Percentiles rank a stretch among this genome's conserved stretches.
These are phyloP conservation scores for Chaetomium cochliodes DNA, from an alignment of 495 filamentous ascomycete genomes.

Conservation along the genomic window DNA sequence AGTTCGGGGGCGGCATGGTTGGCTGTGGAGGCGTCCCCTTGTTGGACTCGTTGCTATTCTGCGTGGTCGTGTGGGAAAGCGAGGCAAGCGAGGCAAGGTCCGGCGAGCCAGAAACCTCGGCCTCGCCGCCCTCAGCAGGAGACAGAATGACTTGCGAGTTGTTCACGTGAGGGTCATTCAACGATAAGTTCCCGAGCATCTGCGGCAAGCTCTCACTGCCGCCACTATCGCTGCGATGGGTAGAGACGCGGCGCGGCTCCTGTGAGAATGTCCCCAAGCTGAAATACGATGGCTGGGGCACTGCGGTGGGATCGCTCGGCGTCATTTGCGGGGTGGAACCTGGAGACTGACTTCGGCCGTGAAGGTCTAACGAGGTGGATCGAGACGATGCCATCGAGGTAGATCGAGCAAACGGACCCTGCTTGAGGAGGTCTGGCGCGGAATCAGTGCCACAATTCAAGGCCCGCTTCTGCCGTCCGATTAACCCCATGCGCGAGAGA, in stretches of 20 bases:
- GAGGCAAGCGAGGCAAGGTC: slow-evolving; percentile 63
- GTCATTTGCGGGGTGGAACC: slow-evolving; percentile 83
- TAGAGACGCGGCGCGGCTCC: slow-evolving; percentile 81
- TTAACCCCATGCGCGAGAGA: slow-evolving; percentile 92
- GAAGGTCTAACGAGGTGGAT: slow-evolving; percentile 93
- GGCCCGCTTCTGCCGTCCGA: slow-evolving; percentile 92
- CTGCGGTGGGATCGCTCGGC: slow-evolving; percentile 62
- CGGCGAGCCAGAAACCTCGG: slow-evolving; percentile 65
- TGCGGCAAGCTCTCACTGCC: slow-evolving; percentile 80
- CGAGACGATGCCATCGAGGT: slow-evolving; percentile 86
- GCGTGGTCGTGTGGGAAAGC: slow-evolving; percentile 61
- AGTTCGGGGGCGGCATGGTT: slow-evolving; percentile 85
- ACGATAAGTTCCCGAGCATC: slow-evolving; percentile 79
- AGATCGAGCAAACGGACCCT: slow-evolving; percentile 83
- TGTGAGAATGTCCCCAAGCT: slow-evolving; percentile 65
- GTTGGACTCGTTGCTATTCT: slow-evolving; percentile 43
- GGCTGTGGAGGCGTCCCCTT: slow-evolving; percentile 64
- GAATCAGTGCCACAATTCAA: slow-evolving; percentile 77
- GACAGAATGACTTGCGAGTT: slow-evolving; percentile 55
- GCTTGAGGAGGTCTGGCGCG: slow-evolving; percentile 85
- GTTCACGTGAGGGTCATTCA: slow-evolving; percentile 58
- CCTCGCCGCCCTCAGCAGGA: slow-evolving; percentile 49
- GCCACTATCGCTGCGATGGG: slow-evolving; percentile 86
- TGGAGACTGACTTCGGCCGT: slow-evolving; percentile 70
- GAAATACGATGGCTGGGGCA: slow-evolving; percentile 90